These are phyloP conservation scores for Penicillium hordei DNA, from an alignment of 2,329 filamentous ascomycete genomes.

Conservation along the genomic window DNA sequence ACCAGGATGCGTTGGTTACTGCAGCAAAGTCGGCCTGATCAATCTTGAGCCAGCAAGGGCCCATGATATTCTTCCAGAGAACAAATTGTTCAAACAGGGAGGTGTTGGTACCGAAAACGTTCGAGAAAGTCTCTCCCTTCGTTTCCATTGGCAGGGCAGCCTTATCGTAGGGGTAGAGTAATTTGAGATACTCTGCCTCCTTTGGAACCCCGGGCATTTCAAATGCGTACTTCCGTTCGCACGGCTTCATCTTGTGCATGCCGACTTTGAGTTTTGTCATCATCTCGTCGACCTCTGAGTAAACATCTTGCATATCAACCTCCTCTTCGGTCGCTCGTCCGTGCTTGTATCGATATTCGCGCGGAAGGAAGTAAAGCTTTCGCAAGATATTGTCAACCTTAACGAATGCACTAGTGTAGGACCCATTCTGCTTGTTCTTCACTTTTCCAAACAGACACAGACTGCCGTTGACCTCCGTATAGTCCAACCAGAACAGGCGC, in stretches of 20 bases:
- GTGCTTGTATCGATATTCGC: slow-evolving; percentile 59
- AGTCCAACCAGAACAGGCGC: slow-evolving; percentile 96
- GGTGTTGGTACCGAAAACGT: slow-evolving; percentile 90
- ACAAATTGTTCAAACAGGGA: slow-evolving; percentile 97
- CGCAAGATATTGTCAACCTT: slow-evolving; percentile 93
- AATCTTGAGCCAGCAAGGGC: slow-evolving; percentile 94
- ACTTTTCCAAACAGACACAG: slow-evolving; percentile 96
- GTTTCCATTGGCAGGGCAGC: slow-evolving; percentile 68
- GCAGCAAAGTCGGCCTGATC: slow-evolving; percentile 78
- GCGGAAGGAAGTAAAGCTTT: slow-evolving; percentile 89
- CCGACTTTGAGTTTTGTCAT: slow-evolving; percentile 84
- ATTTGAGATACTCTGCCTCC: slow-evolving; percentile 87
- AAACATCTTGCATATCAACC: slow-evolving; percentile 84
- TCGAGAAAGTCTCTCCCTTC: slow-evolving; percentile 85
- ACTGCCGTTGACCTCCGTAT: slow-evolving; percentile 86
- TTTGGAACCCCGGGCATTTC: slow-evolving; percentile 83
- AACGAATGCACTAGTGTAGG: slow-evolving; percentile 87
- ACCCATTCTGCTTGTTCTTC: slow-evolving; percentile 76
- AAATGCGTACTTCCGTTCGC: slow-evolving; percentile 90
- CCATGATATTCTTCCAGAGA: slow-evolving; percentile 98
- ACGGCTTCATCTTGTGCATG: slow-evolving; percentile 92
- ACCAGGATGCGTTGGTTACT: slow-evolving; percentile 92
- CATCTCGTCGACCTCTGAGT: slow-evolving; percentile 79
- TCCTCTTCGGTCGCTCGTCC: slow-evolving; percentile 72
- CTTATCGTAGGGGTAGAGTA: slow-evolving; percentile 93